Evolutionary conservation across 257 asterid species (phyloP), one percentile per base, ranked within the genome.

Genomic region (Salvia splendens): DNA sequence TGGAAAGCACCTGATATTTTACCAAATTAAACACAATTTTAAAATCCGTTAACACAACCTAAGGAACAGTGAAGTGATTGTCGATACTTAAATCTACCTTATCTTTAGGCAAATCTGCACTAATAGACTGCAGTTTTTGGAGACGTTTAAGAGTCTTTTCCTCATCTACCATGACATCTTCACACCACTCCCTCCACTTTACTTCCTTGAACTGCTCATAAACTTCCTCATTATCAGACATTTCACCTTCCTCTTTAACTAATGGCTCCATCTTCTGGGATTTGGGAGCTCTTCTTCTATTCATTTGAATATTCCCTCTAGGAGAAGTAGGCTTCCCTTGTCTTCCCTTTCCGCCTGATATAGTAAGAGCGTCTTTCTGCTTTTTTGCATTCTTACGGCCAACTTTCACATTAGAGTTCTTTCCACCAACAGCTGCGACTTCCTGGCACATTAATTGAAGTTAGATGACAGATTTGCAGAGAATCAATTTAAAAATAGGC

Each of bases 121-220:
- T 94, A 28, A 86, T 88, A 45, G 91, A 80, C 77, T 87, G 99
- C 87, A 94, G 80, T 60, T 82, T 87, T 54, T 94, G 91, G 70
- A 94, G 98, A 67, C 99, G 95, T 63, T 75, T 85, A 41, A 94
- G 85, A 11, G 98, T 91, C 78, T 86, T 88, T 67, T 83, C 91
- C 72, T 94, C 98, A 50, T 81, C 83, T 12, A 68, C 38, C 99
- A 94, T 84, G 76, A 94, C 95, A 83, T 94, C 99, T 77, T 87
- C 89, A 70, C 99, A 94, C 99, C 99, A 94, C 78, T 94, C 98
- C 88, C 75, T 85, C 99, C 97, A 91, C 78, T 94, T 94, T 54
- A 86, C 98, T 83, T 88, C 99, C 84, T 91, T 94, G 81, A 94
- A 94, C 78, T 89, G 96, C 87, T 91, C 96, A 53, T 87, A 94